Base-by-base conservation (phyloP, 2,329 filamentous ascomycete species). In the Thermomyces lanuginosus region DNA sequence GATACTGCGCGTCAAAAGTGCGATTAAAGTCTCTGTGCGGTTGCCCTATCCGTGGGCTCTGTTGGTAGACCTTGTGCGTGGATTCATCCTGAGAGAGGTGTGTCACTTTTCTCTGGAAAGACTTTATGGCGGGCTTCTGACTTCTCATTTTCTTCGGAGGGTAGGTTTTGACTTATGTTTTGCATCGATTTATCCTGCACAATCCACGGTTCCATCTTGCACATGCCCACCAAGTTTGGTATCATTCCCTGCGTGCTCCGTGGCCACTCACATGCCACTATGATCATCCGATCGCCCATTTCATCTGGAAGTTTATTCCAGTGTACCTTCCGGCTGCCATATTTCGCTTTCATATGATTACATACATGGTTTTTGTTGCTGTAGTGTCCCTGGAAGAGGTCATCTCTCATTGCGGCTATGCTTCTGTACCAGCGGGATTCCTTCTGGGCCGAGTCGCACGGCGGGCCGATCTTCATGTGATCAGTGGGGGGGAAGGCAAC, bases 111-210 rank as follows among this genome's bases (percentile, higher is more conserved):
- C n/a, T 13, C 8, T 9, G 17, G 8, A 21, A 9, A 11, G 15
- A 11, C 4, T n/a, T 13, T 11, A 11, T 17, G 13, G 14, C 10
- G 28, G 12, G 8, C 19, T 14, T 16, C 22, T 11, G 8, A 26
- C 17, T 30, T 12, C 14, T 16, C 3, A 20, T n/a, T n/a, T n/a
- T n/a, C n/a, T n/a, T n/a, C n/a, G n/a, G n/a, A n/a, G n/a, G n/a
- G n/a, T 29, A 53, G 48, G 31, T 46, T 16, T 24, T 49, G 4
- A 33, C 38, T 31, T 92, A 91, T 48, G 65, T 71, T 40, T 62
- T 81, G 38, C 82, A 92, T 53, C 72, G 77, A 27, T 66, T 67
- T 43, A 32, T 76, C 14, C 63, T 92, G 6, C 82, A 92, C 52
- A 63, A 26, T 59, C 69, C 45, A 33, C 42, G 24, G 26, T 40